A percentile compares a stretch with the other conserved stretches of the same genome.
Evolutionary conservation across 805 yeast species (phyloP).

Genomic region (Kluyveromyces starmeri): DNA sequence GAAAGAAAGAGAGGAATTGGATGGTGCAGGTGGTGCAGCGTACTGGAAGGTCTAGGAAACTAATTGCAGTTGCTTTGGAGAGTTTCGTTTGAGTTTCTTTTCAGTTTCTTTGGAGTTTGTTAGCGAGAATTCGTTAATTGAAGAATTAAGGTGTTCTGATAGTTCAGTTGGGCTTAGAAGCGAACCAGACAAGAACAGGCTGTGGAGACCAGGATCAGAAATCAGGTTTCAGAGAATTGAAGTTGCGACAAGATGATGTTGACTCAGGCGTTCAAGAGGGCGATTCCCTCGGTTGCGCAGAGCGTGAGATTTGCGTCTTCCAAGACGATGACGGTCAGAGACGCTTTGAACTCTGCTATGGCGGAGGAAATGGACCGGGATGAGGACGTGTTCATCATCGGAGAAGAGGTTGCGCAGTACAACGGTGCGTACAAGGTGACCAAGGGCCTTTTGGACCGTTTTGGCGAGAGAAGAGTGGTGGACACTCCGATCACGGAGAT

Average conservation of each 20-base stretch:
- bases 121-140: too few relatives aligned
- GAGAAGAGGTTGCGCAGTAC: constrained; percentile 99
- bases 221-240: too few relatives aligned
- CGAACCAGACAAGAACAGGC: too few relatives aligned
- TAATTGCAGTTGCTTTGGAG: too few relatives aligned
- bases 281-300: constrained; percentile 1
- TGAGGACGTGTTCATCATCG: constrained; percentile 83
- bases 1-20: too few relatives aligned
- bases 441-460: constrained; percentile 88
- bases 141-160: too few relatives aligned
- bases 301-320: constrained; percentile 29
- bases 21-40: too few relatives aligned
- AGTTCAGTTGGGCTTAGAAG: too few relatives aligned
- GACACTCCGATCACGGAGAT: constrained; percentile 99
- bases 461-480: constrained; percentile 86
- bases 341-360: constrained; percentile 88
- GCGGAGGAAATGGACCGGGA: constrained; percentile 97
- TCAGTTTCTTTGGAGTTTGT: too few relatives aligned
- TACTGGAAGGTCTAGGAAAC: too few relatives aligned
- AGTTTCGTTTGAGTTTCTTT: too few relatives aligned
- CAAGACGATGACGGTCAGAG: constrained; percentile 84
- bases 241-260: constrained; percentile 3
- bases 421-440: constrained; percentile 98
- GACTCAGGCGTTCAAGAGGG: constrained; percentile 1
- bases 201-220: too few relatives aligned